phyloP scores from a whole-genome alignment of 140 eudicot genomes.

The Ambrosia hybrid region DNA sequence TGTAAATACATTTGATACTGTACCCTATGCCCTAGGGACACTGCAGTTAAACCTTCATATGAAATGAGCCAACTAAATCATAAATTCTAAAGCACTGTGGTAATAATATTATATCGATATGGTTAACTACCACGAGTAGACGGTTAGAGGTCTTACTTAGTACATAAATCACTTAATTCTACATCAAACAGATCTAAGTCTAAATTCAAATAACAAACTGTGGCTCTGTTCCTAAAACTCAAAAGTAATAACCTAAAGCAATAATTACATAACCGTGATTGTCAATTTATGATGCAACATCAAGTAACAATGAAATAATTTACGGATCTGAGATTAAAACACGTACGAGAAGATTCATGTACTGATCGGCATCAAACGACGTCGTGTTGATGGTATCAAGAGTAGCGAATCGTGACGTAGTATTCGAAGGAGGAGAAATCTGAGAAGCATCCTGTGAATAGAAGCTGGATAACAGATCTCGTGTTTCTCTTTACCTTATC shows the following conservation, averaged over 20 bases:
- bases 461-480: constrained; percentile 94
- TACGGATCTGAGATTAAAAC: constrained; percentile 34
- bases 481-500: constrained; percentile 88
- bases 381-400: constrained; percentile 89
- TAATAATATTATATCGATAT: neutral
- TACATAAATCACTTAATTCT: constrained; percentile 8
- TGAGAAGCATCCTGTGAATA: constrained; percentile 76
- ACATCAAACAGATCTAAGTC: constrained; percentile 9
- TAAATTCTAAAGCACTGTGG: neutral
- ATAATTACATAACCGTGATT: neutral
- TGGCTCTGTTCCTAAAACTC: neutral
- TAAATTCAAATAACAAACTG: constrained; percentile 4
- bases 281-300: neutral
- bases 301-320: neutral
- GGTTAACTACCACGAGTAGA: no score
- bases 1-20: neutral
- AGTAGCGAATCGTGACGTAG: constrained; percentile 73
- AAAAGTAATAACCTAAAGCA: neutral
- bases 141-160: neutral
- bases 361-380: constrained; percentile 83
- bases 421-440: constrained; percentile 33
- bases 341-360: constrained; percentile 90
- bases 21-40: constrained; percentile 1
- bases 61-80: neutral
- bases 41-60: neutral